Percentiles rank a stretch among this genome's conserved stretches.
Evolutionary conservation across 768 basidiomycete genomes (phyloP).

Genomic region (Auriscalpium vulgare): DNA sequence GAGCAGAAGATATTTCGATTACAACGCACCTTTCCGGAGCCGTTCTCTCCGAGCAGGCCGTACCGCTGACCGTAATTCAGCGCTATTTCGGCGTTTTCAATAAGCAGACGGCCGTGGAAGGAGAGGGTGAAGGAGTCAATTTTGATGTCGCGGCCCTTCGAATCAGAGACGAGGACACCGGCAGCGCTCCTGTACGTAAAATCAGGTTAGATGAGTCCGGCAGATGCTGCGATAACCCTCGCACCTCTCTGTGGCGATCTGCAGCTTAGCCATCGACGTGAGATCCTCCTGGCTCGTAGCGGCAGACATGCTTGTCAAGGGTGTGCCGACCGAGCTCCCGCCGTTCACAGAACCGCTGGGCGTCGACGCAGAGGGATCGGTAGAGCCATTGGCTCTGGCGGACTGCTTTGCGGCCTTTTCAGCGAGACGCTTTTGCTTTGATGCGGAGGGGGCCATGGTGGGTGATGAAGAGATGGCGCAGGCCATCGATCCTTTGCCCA

Average conservation of each 20-base stretch:
- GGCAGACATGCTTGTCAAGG: constrained; percentile 76
- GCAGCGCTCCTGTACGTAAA: constrained; percentile 60
- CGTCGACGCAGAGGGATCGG: constrained; percentile 40
- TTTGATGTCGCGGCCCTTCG: constrained; percentile 93
- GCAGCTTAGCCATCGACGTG: constrained; percentile 80
- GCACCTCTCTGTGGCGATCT: constrained; percentile 84
- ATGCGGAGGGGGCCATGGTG: constrained; percentile 66
- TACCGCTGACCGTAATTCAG: constrained; percentile 91
- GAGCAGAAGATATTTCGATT: constrained; percentile 2
- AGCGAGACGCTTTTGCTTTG: constrained; percentile 89
- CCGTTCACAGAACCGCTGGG: constrained; percentile 60
- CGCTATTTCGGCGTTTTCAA: constrained; percentile 62
- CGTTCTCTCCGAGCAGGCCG: constrained; percentile 94
- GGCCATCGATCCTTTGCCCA: constrained; percentile 5
- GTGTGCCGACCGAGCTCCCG: constrained; percentile 56
- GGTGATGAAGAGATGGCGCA: not conserved
- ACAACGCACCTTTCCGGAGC: constrained; percentile 88
- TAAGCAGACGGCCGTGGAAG: constrained; percentile 88
- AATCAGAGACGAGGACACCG: constrained; percentile 89
- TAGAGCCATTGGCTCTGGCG: constrained; percentile 39
- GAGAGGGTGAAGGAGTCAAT: constrained; percentile 93
- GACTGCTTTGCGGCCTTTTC: constrained; percentile 87
- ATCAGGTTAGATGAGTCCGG: constrained; percentile 5
- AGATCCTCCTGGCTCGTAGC: constrained; percentile 77
- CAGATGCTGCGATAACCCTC: constrained; percentile 6